phyloP scores from a whole-genome alignment of 129 eudicot genomes.

The Ambrosia artemisiifolia region DNA sequence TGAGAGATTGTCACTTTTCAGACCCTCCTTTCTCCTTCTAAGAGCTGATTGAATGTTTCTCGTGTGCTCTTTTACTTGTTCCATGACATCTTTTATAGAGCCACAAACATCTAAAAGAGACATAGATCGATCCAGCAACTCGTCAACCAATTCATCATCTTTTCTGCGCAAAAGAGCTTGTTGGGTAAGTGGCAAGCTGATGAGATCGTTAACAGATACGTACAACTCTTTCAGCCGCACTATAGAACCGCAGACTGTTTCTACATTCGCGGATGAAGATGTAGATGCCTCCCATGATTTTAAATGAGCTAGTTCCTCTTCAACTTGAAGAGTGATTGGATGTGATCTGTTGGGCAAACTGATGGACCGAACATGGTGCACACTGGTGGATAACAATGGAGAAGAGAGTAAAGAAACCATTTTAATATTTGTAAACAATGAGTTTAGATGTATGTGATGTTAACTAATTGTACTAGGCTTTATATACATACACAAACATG shows the following conservation, averaged over 20 bases:
- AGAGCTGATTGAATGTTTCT: constrained; percentile 33
- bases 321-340: constrained; percentile 33
- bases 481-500: constrained; percentile 10
- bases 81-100: constrained; percentile 28
- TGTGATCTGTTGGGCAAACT: constrained; percentile 42
- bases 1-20: constrained; percentile 5
- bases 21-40: constrained; percentile 30
- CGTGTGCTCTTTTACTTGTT: constrained; percentile 29
- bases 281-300: constrained; percentile 6
- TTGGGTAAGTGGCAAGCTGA: constrained; percentile 31
- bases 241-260: constrained; percentile 11
- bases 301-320: constrained; percentile 24
- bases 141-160: constrained; percentile 31
- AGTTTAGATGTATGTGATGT: constrained; percentile 15
- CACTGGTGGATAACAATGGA: constrained; percentile 19
- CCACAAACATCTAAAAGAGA: constrained; percentile 38
- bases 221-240: constrained; percentile 17
- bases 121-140: constrained; percentile 37
- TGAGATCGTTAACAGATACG: constrained; percentile 21
- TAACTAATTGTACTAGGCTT: not conserved
- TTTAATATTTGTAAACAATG: constrained; percentile 1
- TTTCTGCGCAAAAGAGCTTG: constrained; percentile 27
- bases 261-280: not conserved
- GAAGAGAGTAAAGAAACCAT: constrained; percentile 26
- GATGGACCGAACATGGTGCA: constrained; percentile 38